Percentiles rank a stretch among this genome's conserved stretches.
Evolutionary conservation across 208 protist species (phyloP).

Genomic region (Trypanosoma rangeli): DNA sequence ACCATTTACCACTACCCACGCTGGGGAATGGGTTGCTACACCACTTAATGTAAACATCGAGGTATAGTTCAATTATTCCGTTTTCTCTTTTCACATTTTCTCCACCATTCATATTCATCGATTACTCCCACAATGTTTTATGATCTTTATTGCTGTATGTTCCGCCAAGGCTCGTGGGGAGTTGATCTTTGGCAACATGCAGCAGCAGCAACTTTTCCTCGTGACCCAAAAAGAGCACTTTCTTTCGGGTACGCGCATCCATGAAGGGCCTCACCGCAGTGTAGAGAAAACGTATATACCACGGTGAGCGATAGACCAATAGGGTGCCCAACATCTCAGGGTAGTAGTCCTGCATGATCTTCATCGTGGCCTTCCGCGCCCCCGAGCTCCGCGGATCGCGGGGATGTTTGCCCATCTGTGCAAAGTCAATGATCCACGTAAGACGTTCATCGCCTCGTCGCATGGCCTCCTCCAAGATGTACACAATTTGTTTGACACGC

Average conservation of each 20-base stretch:
- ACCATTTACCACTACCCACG: no score
- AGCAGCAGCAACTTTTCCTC: conserved; percentile 45
- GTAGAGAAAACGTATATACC: conserved; percentile 52
- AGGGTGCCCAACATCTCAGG: conserved; percentile 56
- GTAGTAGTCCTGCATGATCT: conserved; percentile 75
- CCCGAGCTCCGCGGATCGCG: conserved; percentile 28
- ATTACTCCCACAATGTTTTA: background rate
- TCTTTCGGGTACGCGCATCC: conserved; percentile 40
- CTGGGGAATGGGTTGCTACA: no score
- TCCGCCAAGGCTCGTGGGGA: conserved; percentile 36
- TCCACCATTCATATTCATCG: background rate
- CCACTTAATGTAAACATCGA: no score
- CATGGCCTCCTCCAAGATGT: conserved; percentile 63
- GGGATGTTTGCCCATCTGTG: conserved; percentile 52
- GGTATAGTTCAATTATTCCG: no score
- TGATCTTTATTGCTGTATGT: conserved; percentile 3
- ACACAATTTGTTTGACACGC: conserved; percentile 54
- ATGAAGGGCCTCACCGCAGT: conserved; percentile 50
- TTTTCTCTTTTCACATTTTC: no score
- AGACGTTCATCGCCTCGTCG: conserved; percentile 61
- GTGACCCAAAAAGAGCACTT: conserved; percentile 38
- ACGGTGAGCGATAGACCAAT: conserved; percentile 58
- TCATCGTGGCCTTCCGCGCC: conserved; percentile 54
- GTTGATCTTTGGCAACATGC: conserved; percentile 38
- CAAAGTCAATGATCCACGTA: conserved; percentile 73